Evolutionary conservation across 495 filamentous ascomycete species (phyloP), one percentile per base, ranked within the genome.

Genomic region (Bryoglossum gracile): DNA sequence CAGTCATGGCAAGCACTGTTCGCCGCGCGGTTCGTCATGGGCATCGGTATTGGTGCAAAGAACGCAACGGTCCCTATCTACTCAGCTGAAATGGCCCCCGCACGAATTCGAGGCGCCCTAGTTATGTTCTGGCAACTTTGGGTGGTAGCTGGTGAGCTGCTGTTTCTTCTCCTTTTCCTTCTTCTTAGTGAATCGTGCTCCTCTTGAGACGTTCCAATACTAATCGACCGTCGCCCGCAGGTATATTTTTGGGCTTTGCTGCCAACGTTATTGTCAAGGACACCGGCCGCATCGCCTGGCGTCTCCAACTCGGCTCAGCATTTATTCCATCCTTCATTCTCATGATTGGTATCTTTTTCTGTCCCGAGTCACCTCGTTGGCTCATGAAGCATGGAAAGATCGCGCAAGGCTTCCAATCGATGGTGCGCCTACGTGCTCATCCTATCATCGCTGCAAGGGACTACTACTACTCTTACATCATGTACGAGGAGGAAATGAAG

Each of bases 121-220:
- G 84, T 88, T 30, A 91, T 92, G 86, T 76, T 70, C 16, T 90
- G 86, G 87, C 87, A 94, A 56, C 71, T 89, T 62, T 90, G 87
- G 87, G 88, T 84, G 6, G 53, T 42, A 17, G 46, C 42, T 28
- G 35, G 37, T 46, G 35, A 38, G 35, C 37, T 38, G 14, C n/a
- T 4, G 8, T 10, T 17, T 38, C n/a, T n/a, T n/a, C n/a, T n/a
- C n/a, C n/a, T n/a, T n/a, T n/a, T n/a, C n/a, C n/a, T n/a, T n/a
- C n/a, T n/a, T n/a, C n/a, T n/a, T n/a, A n/a, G n/a, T n/a, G n/a
- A n/a, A n/a, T 38, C 11, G 3, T 38, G 14, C 3, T 38, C 35
- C 16, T 38, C 6, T 38, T 17, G 13, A 17, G n/a, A 38, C 35
- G 22, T 17, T 38, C 16, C 35, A 18, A 38, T n/a, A n/a, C n/a